These are phyloP conservation scores for Sideroxylon spinosum DNA, from an alignment of 179 eudicot species.

Conservation along the genomic window DNA sequence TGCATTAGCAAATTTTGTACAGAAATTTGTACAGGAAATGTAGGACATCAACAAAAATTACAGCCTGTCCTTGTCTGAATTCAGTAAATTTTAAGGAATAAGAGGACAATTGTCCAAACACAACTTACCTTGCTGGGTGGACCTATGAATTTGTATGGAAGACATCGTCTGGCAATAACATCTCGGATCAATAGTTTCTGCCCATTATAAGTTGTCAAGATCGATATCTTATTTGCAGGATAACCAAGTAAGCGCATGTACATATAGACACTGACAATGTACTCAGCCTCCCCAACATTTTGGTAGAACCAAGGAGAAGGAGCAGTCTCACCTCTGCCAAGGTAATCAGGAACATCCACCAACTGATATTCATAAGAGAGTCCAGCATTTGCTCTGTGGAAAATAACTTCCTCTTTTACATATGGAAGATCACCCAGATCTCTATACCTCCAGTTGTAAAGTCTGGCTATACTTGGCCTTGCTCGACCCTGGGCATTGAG, in stretches of 20 bases:
- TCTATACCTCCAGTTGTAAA: constrained; percentile 95
- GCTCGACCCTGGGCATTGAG: constrained; percentile 99
- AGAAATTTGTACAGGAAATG: not conserved
- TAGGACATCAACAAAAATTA: not conserved
- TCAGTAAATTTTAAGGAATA: not conserved
- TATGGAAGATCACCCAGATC: constrained; percentile 87
- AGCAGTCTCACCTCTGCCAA: constrained; percentile 86
- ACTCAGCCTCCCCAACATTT: constrained; percentile 96
- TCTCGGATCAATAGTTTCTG: constrained; percentile 95
- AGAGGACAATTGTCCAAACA: not conserved
- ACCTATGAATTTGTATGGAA: constrained; percentile 74
- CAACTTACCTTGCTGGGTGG: constrained; percentile 75
- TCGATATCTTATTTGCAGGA: constrained; percentile 93
- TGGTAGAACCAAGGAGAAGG: constrained; percentile 99
- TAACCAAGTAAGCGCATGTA: constrained; percentile 94
- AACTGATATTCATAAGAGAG: constrained; percentile 87
- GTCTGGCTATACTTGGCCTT: constrained; percentile 87
- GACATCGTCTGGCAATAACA: constrained; percentile 77
- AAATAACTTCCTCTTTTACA: constrained; percentile 61
- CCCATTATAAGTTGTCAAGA: constrained; percentile 92
- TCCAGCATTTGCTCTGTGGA: constrained; percentile 84
- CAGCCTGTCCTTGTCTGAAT: not conserved
- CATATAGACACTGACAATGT: constrained; percentile 83
- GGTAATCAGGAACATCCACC: constrained; percentile 89
- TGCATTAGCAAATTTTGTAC: not conserved